A percentile compares a stretch with the other conserved stretches of the same genome.
phyloP scores from a whole-genome alignment of 1,284 basidiomycete genomes.

The Phylloporus gajari region DNA sequence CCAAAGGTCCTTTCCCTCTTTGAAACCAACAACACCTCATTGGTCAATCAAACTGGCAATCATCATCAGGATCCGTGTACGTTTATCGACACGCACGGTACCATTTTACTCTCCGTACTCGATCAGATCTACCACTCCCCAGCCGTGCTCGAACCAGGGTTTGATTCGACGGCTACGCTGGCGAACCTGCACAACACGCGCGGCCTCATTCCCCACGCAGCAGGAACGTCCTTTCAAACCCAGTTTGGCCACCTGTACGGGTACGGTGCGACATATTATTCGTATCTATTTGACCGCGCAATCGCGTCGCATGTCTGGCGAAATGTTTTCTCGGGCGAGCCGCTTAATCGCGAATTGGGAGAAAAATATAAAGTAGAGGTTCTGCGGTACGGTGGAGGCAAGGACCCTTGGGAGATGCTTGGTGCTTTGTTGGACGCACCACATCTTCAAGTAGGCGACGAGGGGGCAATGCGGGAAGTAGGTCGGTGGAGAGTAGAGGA shows the following conservation, averaged over 20 bases:
- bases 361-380: constrained; percentile 85
- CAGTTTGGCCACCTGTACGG: constrained; percentile 96
- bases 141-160: constrained; percentile 59
- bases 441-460: constrained; percentile 74
- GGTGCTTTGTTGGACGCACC: constrained; percentile 76
- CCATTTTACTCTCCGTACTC: constrained; percentile 89
- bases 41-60: constrained; percentile 58
- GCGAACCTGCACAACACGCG: constrained; percentile 73
- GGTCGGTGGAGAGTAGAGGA: constrained; percentile 88
- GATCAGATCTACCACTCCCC: constrained; percentile 93
- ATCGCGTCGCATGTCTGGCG: constrained; percentile 93
- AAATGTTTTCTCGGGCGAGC: constrained; percentile 75
- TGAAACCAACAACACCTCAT: constrained; percentile 57
- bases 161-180: constrained; percentile 79
- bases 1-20: constrained; percentile 87
- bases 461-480: constrained; percentile 87
- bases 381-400: constrained; percentile 86
- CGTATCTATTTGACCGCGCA: constrained; percentile 94
- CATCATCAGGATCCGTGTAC: constrained; percentile 77
- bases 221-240: constrained; percentile 90
- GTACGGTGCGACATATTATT: constrained; percentile 98
- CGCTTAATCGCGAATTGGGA: constrained; percentile 72
- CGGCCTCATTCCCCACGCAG: constrained; percentile 84
- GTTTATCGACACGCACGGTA: constrained; percentile 88
- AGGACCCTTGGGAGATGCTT: constrained; percentile 95